Evolutionary conservation across 352 stramenopile genomes (phyloP).

Genomic region (Globisporangium mamillatum): DNA sequence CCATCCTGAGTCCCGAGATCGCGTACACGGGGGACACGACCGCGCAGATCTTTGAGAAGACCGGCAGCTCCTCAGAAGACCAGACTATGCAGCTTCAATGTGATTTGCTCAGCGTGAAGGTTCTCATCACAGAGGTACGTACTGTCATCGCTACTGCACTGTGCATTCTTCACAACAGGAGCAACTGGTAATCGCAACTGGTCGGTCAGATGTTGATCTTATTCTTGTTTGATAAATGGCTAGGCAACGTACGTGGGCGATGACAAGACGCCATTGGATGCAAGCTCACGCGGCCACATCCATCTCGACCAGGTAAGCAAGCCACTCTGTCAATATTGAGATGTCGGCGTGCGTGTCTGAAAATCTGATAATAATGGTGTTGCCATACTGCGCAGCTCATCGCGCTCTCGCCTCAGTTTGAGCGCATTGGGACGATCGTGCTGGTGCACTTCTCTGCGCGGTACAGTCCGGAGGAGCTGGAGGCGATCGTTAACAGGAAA

Average conservation of each 20-base stretch:
- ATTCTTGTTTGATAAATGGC: not conserved
- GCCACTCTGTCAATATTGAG: too few relatives aligned
- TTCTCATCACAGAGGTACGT: conserved; percentile 80
- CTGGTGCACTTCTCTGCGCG: conserved; percentile 76
- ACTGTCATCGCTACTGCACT: too few relatives aligned
- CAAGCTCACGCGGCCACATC: conserved; percentile 57
- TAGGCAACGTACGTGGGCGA: conserved; percentile 70
- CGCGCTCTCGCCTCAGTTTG: conserved; percentile 37
- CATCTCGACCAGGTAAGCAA: conserved; percentile 62
- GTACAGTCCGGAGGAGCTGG: conserved; percentile 40
- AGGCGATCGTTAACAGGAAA: conserved; percentile 26
- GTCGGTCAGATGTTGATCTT: not conserved
- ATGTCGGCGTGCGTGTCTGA: not conserved
- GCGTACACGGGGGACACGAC: conserved; percentile 85
- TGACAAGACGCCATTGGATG: conserved; percentile 42
- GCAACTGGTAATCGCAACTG: too few relatives aligned
- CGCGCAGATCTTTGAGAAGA: conserved; percentile 43
- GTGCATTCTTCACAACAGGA: too few relatives aligned
- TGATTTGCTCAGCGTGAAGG: conserved; percentile 61
- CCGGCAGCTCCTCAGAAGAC: not conserved
- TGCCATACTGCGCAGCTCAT: conserved; percentile 26
- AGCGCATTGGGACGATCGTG: conserved; percentile 50
- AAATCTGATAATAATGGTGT: not conserved
- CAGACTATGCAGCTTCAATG: conserved; percentile 13
- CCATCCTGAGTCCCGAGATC: conserved; percentile 45